Percentiles rank a stretch among this genome's conserved stretches.
These are phyloP conservation scores for Annulohypoxylon truncatum DNA, from an alignment of 2,329 filamentous ascomycete genomes.

Conservation along the genomic window DNA sequence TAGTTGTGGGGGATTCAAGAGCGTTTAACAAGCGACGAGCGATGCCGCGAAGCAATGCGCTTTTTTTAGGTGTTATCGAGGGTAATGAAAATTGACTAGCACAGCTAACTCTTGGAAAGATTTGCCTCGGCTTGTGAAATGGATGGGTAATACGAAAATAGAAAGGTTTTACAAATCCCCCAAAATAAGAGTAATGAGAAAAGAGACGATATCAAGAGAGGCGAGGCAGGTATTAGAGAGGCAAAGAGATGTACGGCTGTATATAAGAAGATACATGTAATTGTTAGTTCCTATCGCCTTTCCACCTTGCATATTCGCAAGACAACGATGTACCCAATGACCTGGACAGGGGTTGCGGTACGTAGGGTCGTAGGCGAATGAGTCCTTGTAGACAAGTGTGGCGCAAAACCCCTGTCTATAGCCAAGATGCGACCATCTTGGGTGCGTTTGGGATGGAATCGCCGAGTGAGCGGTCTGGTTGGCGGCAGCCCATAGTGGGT, in stretches of 20 bases:
- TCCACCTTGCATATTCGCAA: constrained; percentile 43
- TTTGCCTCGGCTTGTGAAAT: constrained; percentile 21
- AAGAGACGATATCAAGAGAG: constrained; percentile 43
- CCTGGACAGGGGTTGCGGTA: constrained; percentile 41
- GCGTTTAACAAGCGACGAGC: constrained; percentile 41
- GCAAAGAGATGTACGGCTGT: constrained; percentile 41
- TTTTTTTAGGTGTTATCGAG: neutral
- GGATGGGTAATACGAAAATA: constrained; percentile 28
- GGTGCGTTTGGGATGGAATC: constrained; percentile 48
- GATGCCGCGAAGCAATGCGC: constrained; percentile 23
- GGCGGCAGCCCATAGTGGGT: constrained; percentile 46
- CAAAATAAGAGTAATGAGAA: constrained; percentile 24
- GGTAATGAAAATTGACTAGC: neutral
- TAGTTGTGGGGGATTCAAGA: constrained; percentile 27
- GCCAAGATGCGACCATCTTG: constrained; percentile 47
- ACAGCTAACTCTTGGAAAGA: constrained; percentile 13
- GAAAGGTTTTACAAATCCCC: constrained; percentile 17
- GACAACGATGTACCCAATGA: constrained; percentile 43
- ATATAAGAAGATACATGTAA: constrained; percentile 48
- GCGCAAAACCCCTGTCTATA: constrained; percentile 51
- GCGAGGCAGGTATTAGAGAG: constrained; percentile 42
- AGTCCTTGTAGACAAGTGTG: constrained; percentile 47
- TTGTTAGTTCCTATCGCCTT: constrained; percentile 42
- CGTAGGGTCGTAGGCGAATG: constrained; percentile 33
- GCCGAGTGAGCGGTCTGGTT: constrained; percentile 51